phyloP scores from a whole-genome alignment of 345 rosid genomes.

The Hibiscus trionum region DNA sequence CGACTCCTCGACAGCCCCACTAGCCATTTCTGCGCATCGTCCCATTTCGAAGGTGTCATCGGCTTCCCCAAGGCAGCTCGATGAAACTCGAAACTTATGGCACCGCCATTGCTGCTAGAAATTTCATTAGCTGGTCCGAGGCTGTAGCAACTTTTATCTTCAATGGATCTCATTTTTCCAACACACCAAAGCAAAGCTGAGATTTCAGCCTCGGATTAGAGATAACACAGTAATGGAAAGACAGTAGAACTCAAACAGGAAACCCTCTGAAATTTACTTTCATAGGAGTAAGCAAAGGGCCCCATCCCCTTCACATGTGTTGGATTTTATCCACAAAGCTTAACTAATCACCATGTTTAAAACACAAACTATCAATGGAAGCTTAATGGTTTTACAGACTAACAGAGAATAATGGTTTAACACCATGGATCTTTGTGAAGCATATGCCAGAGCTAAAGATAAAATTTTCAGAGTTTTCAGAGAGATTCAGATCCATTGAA shows the following conservation, averaged over 20 bases:
- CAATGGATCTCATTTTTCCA: slow-evolving; percentile 60
- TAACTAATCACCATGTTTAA: slow-evolving; percentile 12
- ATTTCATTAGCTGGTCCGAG: background rate
- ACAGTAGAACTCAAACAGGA: background rate
- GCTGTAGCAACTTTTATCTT: slow-evolving; percentile 23
- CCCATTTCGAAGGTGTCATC: slow-evolving; percentile 95
- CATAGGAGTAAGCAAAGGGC: slow-evolving; percentile 10
- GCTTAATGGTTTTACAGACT: slow-evolving; percentile 13
- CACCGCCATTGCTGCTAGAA: background rate
- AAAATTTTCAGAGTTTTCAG: background rate
- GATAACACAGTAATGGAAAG: slow-evolving; percentile 6
- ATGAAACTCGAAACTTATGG: slow-evolving; percentile 31
- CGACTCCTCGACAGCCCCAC: slow-evolving; percentile 64
- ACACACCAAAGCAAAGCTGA: too few relatives aligned
- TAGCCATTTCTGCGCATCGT: slow-evolving; percentile 98
- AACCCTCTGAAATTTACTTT: slow-evolving; percentile 15
- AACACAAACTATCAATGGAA: background rate
- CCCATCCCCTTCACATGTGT: slow-evolving; percentile 8
- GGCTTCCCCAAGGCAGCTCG: slow-evolving; percentile 64
- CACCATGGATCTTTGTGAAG: slow-evolving; percentile 22
- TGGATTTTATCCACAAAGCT: slow-evolving; percentile 12
- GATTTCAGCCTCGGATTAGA: background rate
- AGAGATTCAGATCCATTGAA: slow-evolving; percentile 11
- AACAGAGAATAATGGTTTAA: slow-evolving; percentile 20
- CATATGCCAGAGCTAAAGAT: slow-evolving; percentile 4